Evolutionary conservation across 345 rosid species (phyloP).

Genomic region (Cardamine chenopodiifolia): DNA sequence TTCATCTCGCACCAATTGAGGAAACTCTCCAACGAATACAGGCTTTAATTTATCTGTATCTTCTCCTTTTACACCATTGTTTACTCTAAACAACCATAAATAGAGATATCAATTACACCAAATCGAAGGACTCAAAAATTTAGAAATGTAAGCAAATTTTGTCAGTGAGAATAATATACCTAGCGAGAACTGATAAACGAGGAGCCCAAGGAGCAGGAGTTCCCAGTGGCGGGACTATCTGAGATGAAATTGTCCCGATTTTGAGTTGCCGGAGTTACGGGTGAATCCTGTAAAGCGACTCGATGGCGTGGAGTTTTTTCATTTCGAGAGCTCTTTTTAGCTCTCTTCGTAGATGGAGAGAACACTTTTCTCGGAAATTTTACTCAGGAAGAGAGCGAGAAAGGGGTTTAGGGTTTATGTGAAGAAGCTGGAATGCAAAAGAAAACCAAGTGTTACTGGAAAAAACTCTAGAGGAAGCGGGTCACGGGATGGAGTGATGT

Average conservation of each 20-base stretch:
- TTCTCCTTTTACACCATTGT: slow-evolving; percentile 50
- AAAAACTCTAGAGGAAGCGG: too few relatives aligned
- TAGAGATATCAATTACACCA: slow-evolving; percentile 13
- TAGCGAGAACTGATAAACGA: slow-evolving; percentile 86
- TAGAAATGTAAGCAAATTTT: slow-evolving; percentile 5
- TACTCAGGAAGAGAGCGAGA: neutral
- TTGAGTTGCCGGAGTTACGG: slow-evolving; percentile 54
- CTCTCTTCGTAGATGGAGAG: slow-evolving; percentile 66
- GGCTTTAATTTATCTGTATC: slow-evolving; percentile 69
- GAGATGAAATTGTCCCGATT: slow-evolving; percentile 52
- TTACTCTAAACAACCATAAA: slow-evolving; percentile 48
- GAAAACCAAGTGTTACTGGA: too few relatives aligned
- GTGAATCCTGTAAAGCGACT: slow-evolving; percentile 51
- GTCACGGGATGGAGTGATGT: too few relatives aligned
- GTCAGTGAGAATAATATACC: slow-evolving; percentile 46
- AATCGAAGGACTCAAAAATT: neutral
- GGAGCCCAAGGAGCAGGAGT: slow-evolving; percentile 96
- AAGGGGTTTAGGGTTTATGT: slow-evolving; percentile 48
- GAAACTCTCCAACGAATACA: slow-evolving; percentile 88
- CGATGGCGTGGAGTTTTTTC: slow-evolving; percentile 45
- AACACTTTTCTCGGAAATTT: slow-evolving; percentile 54
- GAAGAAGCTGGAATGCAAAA: neutral
- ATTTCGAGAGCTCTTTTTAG: slow-evolving; percentile 50
- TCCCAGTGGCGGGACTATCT: slow-evolving; percentile 75
- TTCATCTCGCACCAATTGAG: slow-evolving; percentile 75